phyloP scores from a whole-genome alignment of 805 yeast genomes.

The Blastobotrys chiropterorum region DNA sequence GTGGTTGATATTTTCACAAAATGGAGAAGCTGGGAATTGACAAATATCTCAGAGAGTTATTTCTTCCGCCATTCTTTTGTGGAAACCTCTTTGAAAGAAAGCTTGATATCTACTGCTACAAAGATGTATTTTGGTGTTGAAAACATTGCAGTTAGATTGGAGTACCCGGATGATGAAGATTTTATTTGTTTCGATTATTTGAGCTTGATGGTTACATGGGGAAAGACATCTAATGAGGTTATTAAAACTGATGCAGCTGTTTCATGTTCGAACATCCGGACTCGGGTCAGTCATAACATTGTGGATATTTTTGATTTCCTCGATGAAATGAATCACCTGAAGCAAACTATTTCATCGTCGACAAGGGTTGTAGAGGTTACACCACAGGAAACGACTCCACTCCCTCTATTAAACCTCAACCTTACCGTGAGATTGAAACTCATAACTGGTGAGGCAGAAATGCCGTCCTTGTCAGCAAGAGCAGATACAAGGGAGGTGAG shows the following conservation, averaged over 20 bases:
- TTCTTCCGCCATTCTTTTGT: conserved; percentile 48
- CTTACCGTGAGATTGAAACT: background rate
- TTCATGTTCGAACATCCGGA: conserved; percentile 19
- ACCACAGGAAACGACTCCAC: background rate
- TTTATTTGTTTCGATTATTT: conserved; percentile 29
- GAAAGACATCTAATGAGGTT: background rate
- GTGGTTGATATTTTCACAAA: conserved; percentile 55
- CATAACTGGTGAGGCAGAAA: background rate
- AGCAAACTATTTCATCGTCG: background rate
- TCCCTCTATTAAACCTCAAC: background rate
- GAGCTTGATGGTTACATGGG: conserved; percentile 21
- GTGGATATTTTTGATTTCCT: conserved; percentile 13
- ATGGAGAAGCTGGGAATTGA: conserved; percentile 93
- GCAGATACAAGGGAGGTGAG: background rate
- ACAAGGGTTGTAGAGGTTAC: background rate
- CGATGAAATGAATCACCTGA: background rate
- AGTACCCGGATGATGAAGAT: conserved; percentile 29
- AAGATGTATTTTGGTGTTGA: conserved; percentile 24
- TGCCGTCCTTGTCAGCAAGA: background rate
- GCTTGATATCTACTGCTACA: conserved; percentile 9
- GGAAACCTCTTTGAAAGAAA: conserved; percentile 17
- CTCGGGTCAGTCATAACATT: conserved; percentile 20
- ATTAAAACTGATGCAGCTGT: conserved; percentile 16
- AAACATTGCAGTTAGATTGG: conserved; percentile 23
- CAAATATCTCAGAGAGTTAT: conserved; percentile 50